A percentile compares a stretch with the other conserved stretches of the same genome.
Evolutionary conservation across 306 rosid genomes (phyloP).

Genomic region (Dalbergia cochinchinensis): DNA sequence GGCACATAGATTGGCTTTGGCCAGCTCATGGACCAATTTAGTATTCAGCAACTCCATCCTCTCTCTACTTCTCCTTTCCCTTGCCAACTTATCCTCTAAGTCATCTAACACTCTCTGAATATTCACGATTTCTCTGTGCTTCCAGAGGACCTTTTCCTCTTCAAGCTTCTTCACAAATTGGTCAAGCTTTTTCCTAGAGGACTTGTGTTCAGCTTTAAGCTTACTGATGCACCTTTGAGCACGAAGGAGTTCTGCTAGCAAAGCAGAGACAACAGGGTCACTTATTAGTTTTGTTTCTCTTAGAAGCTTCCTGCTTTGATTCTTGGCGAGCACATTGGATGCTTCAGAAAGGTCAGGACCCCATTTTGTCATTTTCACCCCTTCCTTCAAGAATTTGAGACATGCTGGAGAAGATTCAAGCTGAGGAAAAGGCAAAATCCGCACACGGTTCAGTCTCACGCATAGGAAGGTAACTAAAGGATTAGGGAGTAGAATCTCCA

Average conservation of each 20-base stretch:
- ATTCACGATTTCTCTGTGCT: slow-evolving; percentile 37
- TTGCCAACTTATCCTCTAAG: slow-evolving; percentile 42
- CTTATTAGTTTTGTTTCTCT: slow-evolving; percentile 7
- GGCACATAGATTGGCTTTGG: slow-evolving; percentile 47
- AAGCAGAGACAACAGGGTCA: slow-evolving; percentile 36
- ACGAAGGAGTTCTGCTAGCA: slow-evolving; percentile 52
- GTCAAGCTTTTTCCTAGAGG: slow-evolving; percentile 48
- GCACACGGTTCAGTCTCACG: neutral
- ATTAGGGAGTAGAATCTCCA: neutral
- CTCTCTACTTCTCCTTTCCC: slow-evolving; percentile 57
- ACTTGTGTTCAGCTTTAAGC: slow-evolving; percentile 50
- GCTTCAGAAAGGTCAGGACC: too few relatives aligned
- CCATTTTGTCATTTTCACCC: neutral
- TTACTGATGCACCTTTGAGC: slow-evolving; percentile 47
- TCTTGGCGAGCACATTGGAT: neutral
- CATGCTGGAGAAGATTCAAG: too few relatives aligned
- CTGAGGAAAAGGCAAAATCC: too few relatives aligned
- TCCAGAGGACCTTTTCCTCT: slow-evolving; percentile 49
- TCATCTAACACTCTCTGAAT: slow-evolving; percentile 25
- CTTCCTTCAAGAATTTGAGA: slow-evolving; percentile 31
- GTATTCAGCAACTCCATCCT: slow-evolving; percentile 51
- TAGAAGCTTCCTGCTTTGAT: slow-evolving; percentile 38
- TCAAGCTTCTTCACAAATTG: slow-evolving; percentile 50
- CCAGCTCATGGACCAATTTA: slow-evolving; percentile 54
- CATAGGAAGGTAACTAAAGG: neutral